These are phyloP conservation scores for Ophiosphaerella narmari DNA, from an alignment of 2,329 filamentous ascomycete genomes.

Conservation along the genomic window DNA sequence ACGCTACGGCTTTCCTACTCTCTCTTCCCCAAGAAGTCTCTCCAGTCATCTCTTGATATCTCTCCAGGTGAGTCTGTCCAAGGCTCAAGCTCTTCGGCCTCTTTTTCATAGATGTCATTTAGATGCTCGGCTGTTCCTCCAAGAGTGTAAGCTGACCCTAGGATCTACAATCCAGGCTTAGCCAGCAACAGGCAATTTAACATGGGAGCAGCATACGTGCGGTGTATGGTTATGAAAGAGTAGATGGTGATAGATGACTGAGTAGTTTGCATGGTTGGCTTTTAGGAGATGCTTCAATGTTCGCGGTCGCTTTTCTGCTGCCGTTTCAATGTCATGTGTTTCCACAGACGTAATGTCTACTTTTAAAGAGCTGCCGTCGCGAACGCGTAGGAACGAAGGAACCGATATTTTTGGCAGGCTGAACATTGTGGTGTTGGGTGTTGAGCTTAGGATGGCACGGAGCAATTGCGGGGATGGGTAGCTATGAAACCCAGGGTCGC, in stretches of 20 bases:
- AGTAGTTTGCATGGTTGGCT: slow-evolving; percentile 88
- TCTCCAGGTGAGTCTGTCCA: slow-evolving; percentile 88
- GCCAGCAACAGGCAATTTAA: slow-evolving; percentile 27
- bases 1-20: slow-evolving; percentile 52
- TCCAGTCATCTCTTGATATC: slow-evolving; percentile 82
- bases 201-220: slow-evolving; percentile 59
- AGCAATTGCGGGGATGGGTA: slow-evolving; percentile 28
- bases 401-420: slow-evolving; percentile 25
- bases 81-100: slow-evolving; percentile 71
- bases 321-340: slow-evolving; percentile 78
- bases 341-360: slow-evolving; percentile 68
- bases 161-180: slow-evolving; percentile 57
- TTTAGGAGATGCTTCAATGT: slow-evolving; percentile 89
- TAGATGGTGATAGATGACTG: slow-evolving; percentile 76
- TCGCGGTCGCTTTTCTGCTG: slow-evolving; percentile 76
- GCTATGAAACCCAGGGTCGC: slow-evolving; percentile 11
- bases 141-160: slow-evolving; percentile 84
- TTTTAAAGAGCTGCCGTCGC: slow-evolving; percentile 24
- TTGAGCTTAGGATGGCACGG: slow-evolving; percentile 7
- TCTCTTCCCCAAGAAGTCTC: slow-evolving; percentile 77
- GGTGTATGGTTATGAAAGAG: slow-evolving; percentile 82
- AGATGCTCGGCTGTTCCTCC: slow-evolving; percentile 76
- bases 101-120: slow-evolving; percentile 78
- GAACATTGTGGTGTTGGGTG: slow-evolving; percentile 22
- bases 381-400: slow-evolving; percentile 23